Evolutionary conservation across 352 stramenopile species (phyloP), one percentile per base, ranked within the genome.

Genomic region (Saprolegnia parasitica): DNA sequence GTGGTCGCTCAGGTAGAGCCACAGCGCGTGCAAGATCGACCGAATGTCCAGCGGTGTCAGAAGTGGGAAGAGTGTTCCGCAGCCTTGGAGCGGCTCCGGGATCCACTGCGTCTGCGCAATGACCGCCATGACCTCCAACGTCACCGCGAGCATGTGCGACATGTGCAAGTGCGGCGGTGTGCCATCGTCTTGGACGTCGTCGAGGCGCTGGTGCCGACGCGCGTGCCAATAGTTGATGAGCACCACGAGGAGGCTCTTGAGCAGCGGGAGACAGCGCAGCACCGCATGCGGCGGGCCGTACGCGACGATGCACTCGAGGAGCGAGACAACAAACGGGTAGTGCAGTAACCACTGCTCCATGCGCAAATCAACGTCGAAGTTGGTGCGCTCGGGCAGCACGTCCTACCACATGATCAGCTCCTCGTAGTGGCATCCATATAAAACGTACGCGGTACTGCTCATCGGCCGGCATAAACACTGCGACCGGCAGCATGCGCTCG

Each of bases 321-420:
- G 64, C 42, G 78, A 79, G 1, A 94, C 65, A 63, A 92, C 90
- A 1, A 78, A 77, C 6, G 86, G 86, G 62, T 88, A 94, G 65
- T 92, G 86, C 63, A 91, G 86, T 35, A 94, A 61, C 84, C 84
- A 94, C 70, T 94, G 86, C 72, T 94, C 86, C 6, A 91, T 79
- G 9, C 86, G 81, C 24, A 93, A 56, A 45, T 94, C 86, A 66
- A 93, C 75, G 56, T 94, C 84, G 45, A 88, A 90, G 60, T 80
- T 91, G 6, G 86, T 93, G 11, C 86, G 84, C 68, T 94, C 91
- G 5, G 86, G 86, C 45, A 94, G 68, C 26, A 81, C 76, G 40
- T 94, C 86, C 77, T 93, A 67, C 21, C 20, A 37, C 40, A 67
- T 18, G 21, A 35, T 37, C 21, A 21, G 20, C 16, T 9, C 21